Conservation (phyloP, 345 rosid genomes). For the Cardamine occulta region DNA sequence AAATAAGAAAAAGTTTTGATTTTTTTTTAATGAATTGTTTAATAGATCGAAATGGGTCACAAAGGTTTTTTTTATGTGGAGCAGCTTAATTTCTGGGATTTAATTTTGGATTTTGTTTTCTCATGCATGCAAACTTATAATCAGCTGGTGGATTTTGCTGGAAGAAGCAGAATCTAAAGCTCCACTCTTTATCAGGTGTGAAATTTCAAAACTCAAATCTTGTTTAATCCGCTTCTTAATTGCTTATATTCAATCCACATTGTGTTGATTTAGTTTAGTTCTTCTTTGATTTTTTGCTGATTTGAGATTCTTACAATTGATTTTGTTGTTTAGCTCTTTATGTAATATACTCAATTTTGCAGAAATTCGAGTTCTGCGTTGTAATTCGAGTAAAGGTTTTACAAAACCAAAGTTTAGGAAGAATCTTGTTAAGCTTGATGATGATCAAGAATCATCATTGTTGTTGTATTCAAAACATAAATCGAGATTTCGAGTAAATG, state of each 20-base stretch:
- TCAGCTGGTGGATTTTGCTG: conserved; percentile 37
- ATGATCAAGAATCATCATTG: conserved; percentile 30
- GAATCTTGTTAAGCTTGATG: conserved; percentile 41
- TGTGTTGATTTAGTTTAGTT: background rate
- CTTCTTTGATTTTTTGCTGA: background rate
- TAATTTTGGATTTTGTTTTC: conserved; percentile 14
- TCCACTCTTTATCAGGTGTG: conserved; percentile 41
- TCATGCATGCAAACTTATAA: conserved; percentile 42
- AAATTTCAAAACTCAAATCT: background rate
- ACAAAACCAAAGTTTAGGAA: conserved; percentile 43
- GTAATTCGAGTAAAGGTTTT: conserved; percentile 43
- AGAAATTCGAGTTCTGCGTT: conserved; percentile 44
- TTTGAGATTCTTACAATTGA: background rate
- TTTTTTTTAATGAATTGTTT: conserved; percentile 27
- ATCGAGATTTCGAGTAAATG: conserved; percentile 51
- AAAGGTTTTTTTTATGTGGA: background rate
- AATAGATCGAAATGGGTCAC: conserved; percentile 14
- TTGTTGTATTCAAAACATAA: conserved; percentile 33
- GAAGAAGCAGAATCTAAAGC: conserved; percentile 40
- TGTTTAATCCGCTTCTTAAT: background rate
- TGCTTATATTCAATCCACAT: conserved; percentile 8
- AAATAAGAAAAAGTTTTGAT: background rate
- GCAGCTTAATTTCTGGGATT: conserved; percentile 8
- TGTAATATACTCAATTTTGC: conserved; percentile 3
- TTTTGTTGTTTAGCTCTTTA: conserved; percentile 4